These are phyloP conservation scores for Colletotrichum sp. DNA, from an alignment of 2,329 filamentous ascomycete genomes.

Conservation along the genomic window DNA sequence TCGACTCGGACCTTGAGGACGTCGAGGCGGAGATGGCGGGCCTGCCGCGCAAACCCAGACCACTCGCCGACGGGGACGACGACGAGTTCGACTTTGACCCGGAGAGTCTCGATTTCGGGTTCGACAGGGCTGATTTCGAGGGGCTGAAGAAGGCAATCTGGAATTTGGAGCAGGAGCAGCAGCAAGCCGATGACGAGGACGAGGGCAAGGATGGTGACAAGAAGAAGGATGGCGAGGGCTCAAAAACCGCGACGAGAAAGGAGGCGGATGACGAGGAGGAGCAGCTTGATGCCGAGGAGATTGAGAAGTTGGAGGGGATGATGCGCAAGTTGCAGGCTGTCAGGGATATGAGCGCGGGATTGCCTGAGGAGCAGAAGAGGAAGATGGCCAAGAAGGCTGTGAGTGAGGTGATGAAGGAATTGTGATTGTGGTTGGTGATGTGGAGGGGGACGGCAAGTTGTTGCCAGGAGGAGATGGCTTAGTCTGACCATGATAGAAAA, in stretches of 20 bases:
- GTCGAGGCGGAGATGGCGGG: slow-evolving; percentile 34
- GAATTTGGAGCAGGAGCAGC: slow-evolving; percentile 34
- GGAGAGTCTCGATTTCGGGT: slow-evolving; percentile 56
- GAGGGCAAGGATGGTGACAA: neutral
- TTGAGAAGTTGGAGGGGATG: slow-evolving; percentile 66
- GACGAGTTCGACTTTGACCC: slow-evolving; percentile 46
- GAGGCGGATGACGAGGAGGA: slow-evolving; percentile 15
- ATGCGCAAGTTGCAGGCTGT: slow-evolving; percentile 69
- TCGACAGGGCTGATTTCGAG: slow-evolving; percentile 58
- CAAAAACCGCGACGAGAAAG: neutral
- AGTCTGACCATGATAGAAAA: neutral
- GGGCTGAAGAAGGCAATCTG: slow-evolving; percentile 59
- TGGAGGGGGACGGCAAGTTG: neutral
- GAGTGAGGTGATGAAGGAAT: slow-evolving; percentile 67
- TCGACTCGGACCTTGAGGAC: slow-evolving; percentile 34
- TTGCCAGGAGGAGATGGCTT: neutral
- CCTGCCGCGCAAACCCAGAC: slow-evolving; percentile 34
- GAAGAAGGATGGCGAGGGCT: neutral
- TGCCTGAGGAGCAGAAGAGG: slow-evolving; percentile 66
- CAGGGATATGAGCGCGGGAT: slow-evolving; percentile 61
- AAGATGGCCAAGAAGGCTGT: slow-evolving; percentile 67
- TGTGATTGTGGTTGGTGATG: slow-evolving; percentile 35
- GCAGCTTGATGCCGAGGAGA: slow-evolving; percentile 49
- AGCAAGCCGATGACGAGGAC: neutral
- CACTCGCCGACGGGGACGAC: slow-evolving; percentile 28